Percentiles rank a stretch among this genome's conserved stretches.
These are phyloP conservation scores for Suaeda aralocaspica DNA, from an alignment of 148 eudicot species.

Conservation along the genomic window DNA sequence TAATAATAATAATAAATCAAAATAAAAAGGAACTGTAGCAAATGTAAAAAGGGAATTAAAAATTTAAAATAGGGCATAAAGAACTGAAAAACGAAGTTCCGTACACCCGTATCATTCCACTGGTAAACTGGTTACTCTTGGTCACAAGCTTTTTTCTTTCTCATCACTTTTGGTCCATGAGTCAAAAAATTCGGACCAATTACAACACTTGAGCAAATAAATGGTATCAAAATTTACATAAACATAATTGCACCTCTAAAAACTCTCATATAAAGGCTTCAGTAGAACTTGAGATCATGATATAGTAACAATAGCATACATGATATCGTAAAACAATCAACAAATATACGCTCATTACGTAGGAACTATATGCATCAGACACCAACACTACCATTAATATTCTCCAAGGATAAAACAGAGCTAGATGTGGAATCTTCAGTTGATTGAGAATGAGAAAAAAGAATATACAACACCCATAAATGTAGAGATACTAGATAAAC, in stretches of 20 bases:
- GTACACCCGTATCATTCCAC: too few species aligned
- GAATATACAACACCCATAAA: slow-evolving; percentile 71
- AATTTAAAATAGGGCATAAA: too few species aligned
- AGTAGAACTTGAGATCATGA: neutral
- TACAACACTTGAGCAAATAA: neutral
- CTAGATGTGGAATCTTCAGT: slow-evolving; percentile 59
- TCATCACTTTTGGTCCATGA: too few species aligned
- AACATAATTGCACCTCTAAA: neutral
- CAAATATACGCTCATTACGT: neutral
- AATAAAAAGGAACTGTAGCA: too few species aligned
- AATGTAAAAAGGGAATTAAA: too few species aligned
- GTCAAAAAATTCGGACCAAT: too few species aligned
- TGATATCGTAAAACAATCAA: neutral
- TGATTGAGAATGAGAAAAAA: slow-evolving; percentile 58
- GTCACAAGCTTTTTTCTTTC: too few species aligned
- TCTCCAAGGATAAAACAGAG: slow-evolving; percentile 73
- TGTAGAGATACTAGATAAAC: slow-evolving; percentile 65
- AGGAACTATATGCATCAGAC: neutral
- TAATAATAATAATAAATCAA: too few species aligned
- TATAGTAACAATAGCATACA: neutral
- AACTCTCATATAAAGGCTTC: neutral
- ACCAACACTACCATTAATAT: slow-evolving; percentile 59
- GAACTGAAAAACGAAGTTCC: too few species aligned
- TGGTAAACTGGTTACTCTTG: too few species aligned
- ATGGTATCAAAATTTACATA: neutral